Base-by-base conservation (phyloP, 2,329 filamentous ascomycete genomes). In the Diplodia corticola region DNA sequence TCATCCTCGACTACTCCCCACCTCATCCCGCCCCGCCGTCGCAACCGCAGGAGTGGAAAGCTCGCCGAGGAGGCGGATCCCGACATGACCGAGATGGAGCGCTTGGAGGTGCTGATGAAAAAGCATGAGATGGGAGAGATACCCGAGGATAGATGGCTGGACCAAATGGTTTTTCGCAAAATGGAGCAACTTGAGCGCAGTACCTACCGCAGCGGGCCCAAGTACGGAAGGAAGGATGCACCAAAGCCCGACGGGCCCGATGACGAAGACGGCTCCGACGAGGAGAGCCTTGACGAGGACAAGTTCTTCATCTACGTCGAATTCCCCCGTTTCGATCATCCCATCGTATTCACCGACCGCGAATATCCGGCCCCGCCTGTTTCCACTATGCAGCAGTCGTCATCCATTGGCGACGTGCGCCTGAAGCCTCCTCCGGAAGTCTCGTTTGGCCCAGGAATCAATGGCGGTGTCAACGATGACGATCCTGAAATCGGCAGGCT, bases 61-160 rank as follows among this genome's bases (percentile, higher is more conserved):
- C 82, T 81, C 5, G 80, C 80, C 59, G 79, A 79, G 48, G 76
- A 79, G 1, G 78, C 83, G 1, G 80, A 83, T n/a, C 88, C 91
- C 66, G 89, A 89, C 71, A 88, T 96, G 67, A 88, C 92, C 63
- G 95, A 99, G 78, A 85, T 97, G 68, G 93, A 97, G 72, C 85
- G 95, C 20, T 85, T 99, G 71, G 93, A 98, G 74, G 89, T 88
- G 64, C 79, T 98, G 24, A 91, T 99, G 75, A 99, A 99, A 80
- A 96, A 97, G 79, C 95, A 98, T 74, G 96, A 99, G 75, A 96
- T 97, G 90, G 93, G 93, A 20, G 95, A 99, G 76, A 94, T 99
- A 28, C 89, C 92, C 0, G 88, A 93, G 17, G 91, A 97, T 55
- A 92, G 96, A 72, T 99, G 95, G 96, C 85, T 99, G 50, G 95